A percentile compares a stretch with the other conserved stretches of the same genome.
Evolutionary conservation across 352 stramenopile species (phyloP).

Genomic region (Pythium insidiosum): DNA sequence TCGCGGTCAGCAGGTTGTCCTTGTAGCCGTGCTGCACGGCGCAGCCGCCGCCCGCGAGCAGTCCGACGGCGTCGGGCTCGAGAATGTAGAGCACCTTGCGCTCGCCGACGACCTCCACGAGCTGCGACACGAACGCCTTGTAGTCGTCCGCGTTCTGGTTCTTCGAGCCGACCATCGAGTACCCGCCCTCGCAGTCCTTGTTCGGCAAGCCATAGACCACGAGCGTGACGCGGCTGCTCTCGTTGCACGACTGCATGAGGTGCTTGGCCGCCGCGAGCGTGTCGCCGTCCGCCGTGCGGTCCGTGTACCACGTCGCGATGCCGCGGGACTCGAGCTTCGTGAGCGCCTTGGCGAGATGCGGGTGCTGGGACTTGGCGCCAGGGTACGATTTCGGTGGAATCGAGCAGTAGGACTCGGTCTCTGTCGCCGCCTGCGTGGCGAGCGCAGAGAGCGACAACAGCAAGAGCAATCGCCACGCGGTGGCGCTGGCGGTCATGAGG

Average conservation of each 20-base stretch:
- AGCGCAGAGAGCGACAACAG: no score
- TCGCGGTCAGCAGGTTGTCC: conserved; percentile 37
- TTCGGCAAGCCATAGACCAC: conserved; percentile 62
- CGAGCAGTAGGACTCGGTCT: no score
- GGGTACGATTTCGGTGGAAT: no score
- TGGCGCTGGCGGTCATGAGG: no score
- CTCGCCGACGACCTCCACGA: conserved; percentile 32
- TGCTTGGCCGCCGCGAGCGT: conserved; percentile 19
- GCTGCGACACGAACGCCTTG: conserved; percentile 28
- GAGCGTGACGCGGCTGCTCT: conserved; percentile 36
- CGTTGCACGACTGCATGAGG: conserved; percentile 24
- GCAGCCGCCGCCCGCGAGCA: conserved; percentile 32
- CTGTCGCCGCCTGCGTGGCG: no score
- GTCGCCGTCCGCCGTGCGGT: conserved; percentile 24
- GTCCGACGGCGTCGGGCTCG: conserved; percentile 53
- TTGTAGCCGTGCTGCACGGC: conserved; percentile 26
- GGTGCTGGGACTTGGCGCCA: no score
- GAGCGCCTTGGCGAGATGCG: no score
- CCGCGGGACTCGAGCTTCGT: conserved; percentile 38
- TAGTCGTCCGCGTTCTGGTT: conserved; percentile 42
- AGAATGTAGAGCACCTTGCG: conserved; percentile 68
- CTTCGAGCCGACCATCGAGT: conserved; percentile 27
- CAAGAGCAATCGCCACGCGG: no score
- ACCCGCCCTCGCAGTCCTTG: conserved; percentile 56
- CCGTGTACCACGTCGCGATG: conserved; percentile 65